Evolutionary conservation across 2,329 filamentous ascomycete genomes (phyloP), one percentile per base, ranked within the genome.

Genomic region (Apiospora malaysiana): DNA sequence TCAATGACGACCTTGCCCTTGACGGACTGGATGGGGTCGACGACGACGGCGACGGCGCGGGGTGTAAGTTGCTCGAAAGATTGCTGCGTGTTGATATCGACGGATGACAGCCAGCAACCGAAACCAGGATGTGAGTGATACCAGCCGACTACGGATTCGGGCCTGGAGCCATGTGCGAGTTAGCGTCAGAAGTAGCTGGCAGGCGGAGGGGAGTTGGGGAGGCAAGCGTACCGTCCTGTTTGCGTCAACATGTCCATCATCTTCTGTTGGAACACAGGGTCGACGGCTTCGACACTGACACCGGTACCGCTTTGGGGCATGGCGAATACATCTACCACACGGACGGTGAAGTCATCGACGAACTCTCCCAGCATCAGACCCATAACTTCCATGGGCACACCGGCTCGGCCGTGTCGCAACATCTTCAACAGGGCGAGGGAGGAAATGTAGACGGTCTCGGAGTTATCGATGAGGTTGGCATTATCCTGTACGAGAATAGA

Each of bases 161-260:
- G 95, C 81, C 95, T 97, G 76, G 69, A 67, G 42, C 45, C 25
- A 47, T 27, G 43, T 71, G 8, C 27, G 12, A 18, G 25, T 67
- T 67, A 67, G 65, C 27, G 32, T 32, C 21, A 18, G 18, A n/a
- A n/a, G n/a, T n/a, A n/a, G n/a, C n/a, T 10, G 18, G 40, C 4
- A 5, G 5, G 1, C 27, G 40, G n/a, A 23, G 14, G 42, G 23
- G 2, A 21, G 4, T 18, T 6, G 7, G 12, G 18, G 40, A 23
- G 2, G 21, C 65, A 40, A 40, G 40, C 89, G 78, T 86, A 97
- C 94, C 96, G 90, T 84, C 96, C 96, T 71, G 96, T 99, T 87
- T 99, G 96, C 79, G 93, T 89, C 81, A 99, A 87, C 96, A 99
- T 98, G 82, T 99, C 96, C 96, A 99, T 99, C 96, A 99, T 99